These are phyloP conservation scores for Rhizopogon rudus DNA, from an alignment of 768 basidiomycete species.

Conservation along the genomic window DNA sequence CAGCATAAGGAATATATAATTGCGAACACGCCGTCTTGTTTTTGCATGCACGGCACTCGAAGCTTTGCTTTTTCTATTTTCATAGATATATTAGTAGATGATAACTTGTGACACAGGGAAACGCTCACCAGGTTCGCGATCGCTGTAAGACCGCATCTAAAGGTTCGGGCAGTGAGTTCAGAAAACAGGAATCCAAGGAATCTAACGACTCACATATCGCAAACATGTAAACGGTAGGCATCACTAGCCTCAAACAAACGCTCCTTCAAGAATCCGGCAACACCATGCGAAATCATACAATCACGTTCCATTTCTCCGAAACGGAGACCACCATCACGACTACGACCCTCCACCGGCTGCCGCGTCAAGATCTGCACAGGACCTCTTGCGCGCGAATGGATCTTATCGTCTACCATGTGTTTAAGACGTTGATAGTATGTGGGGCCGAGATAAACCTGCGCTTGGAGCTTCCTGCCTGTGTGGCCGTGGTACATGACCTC, in stretches of 20 bases:
- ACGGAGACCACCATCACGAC: constrained; percentile 96
- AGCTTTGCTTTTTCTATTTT: constrained; percentile 90
- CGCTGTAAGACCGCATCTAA: constrained; percentile 90
- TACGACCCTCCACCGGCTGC: constrained; percentile 97
- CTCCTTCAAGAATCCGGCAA: constrained; percentile 97
- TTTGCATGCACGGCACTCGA: constrained; percentile 96
- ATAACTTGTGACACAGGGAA: not conserved
- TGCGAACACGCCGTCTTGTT: constrained; percentile 96
- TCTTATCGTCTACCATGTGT: constrained; percentile 99
- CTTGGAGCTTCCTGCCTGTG: constrained; percentile 96
- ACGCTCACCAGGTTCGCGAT: constrained; percentile 89
- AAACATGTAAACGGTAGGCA: constrained; percentile 92
- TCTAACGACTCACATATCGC: constrained; percentile 74
- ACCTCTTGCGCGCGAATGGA: constrained; percentile 94
- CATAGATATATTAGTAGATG: constrained; percentile 7
- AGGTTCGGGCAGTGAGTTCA: constrained; percentile 5
- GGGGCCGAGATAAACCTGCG: constrained; percentile 96
- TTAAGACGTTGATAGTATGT: constrained; percentile 99
- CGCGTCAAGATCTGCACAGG: constrained; percentile 97
- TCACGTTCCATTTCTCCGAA: constrained; percentile 99
- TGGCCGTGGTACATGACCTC: constrained; percentile 99
- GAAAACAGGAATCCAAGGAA: not conserved
- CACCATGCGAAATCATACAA: constrained; percentile 99
- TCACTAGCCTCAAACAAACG: constrained; percentile 91
- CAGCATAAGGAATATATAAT: constrained; percentile 92